Evolutionary conservation across 1,284 basidiomycete species (phyloP).

Genomic region (Neolentinus lepideus): DNA sequence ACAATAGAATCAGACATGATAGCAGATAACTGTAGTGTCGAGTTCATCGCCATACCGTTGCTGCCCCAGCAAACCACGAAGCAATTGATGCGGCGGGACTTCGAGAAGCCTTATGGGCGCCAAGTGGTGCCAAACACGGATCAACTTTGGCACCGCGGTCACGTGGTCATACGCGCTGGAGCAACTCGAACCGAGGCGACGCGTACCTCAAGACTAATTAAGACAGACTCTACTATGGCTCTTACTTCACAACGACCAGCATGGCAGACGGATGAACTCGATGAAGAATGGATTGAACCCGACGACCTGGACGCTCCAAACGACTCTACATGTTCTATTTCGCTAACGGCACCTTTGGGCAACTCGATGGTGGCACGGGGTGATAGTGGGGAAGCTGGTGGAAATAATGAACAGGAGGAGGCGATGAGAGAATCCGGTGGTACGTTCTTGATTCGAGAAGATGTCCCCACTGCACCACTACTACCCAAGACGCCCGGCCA

Average conservation of each 20-base stretch:
- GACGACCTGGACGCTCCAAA: constrained; percentile 17
- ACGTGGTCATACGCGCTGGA: neutral
- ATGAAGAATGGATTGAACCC: constrained; percentile 43
- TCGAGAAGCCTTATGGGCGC: neutral
- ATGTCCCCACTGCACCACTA: constrained; percentile 46
- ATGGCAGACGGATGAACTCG: constrained; percentile 50
- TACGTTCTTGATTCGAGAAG: constrained; percentile 78
- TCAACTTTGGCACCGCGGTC: neutral
- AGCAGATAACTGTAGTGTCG: no score
- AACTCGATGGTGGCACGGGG: constrained; percentile 40
- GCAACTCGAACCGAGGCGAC: neutral
- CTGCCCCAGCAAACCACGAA: no score
- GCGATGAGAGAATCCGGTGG: constrained; percentile 31
- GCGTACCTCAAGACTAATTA: neutral
- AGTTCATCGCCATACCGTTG: no score
- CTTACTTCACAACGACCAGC: constrained; percentile 22
- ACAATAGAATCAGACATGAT: no score
- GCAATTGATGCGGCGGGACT: neutral
- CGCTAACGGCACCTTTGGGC: constrained; percentile 53
- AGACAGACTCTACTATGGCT: neutral
- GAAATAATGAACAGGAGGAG: no score
- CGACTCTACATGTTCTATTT: constrained; percentile 42
- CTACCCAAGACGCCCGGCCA: constrained; percentile 58
- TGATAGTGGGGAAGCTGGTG: constrained; percentile 16
- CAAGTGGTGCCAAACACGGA: neutral